Base-by-base conservation (phyloP, 768 basidiomycete genomes). In the Mycena kentingensis region DNA sequence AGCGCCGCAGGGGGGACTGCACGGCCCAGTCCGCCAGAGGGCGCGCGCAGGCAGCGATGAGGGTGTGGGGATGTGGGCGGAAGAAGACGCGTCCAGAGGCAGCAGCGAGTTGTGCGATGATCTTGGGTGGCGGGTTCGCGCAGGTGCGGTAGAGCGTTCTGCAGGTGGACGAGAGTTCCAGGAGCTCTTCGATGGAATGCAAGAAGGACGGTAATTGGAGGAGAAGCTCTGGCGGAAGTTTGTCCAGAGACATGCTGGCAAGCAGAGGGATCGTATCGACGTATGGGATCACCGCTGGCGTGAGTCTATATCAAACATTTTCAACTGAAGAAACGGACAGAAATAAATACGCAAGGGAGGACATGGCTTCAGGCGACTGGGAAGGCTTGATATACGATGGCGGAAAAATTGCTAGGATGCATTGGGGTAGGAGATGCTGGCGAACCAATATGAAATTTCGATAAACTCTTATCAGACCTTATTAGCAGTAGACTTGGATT, bases 1-100 rank as follows among this genome's bases (percentile, higher is more conserved):
- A 49, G n/a, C 56, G 53, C 37, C 36, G 46, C 5, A 55, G 43
- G 10, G 41, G 46, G 21, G 45, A 21, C n/a, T 54, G 13, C 10
- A 60, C 52, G 3, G 59, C 59, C 59, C 59, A 60, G 36, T 58
- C 56, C 19, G 53, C 57, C 13, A 61, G 18, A 34, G 55, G 50
- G 10, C 60, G 53, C 0, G 56, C 56, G 0, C 53, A 55, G 3
- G 53, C 53, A 11, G 53, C 56, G 22, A 58, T 55, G 24, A 61
- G 56, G 26, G 55, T n/a, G 24, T 58, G 56, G 10, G 56, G 60
- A 34, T 61, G 60, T 5, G 60, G 60, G 16, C 57, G 52, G 29
- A 55, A 57, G 46, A 61, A 61, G 5, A 54, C 25, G 10, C 56
- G 60, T 11, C 55, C 56, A 26, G 56, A 61, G 11, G 35, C 15